Conservation (phyloP, 305 asterid genomes). For the Nicotiana rustica region DNA sequence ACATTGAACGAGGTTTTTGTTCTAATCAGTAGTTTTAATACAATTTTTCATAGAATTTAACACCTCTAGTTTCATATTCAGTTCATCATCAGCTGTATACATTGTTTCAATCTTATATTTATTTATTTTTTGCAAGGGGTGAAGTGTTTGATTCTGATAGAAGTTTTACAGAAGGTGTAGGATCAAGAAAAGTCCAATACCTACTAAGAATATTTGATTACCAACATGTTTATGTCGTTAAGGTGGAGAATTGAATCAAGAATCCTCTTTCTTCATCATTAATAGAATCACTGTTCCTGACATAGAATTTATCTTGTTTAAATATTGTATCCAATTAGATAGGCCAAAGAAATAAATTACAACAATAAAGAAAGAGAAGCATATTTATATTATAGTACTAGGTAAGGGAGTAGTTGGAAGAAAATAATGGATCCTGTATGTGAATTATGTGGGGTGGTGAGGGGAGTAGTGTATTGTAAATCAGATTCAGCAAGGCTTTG, state of each 20-base stretch:
- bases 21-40: too few relatives aligned
- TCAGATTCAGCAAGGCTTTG: constrained; percentile 75
- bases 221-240: background rate
- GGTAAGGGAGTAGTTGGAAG: background rate
- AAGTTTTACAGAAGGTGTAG: background rate
- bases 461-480: constrained; percentile 72
- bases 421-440: constrained; percentile 57
- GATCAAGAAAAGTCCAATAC: background rate
- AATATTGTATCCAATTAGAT: background rate
- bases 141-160: background rate
- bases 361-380: background rate
- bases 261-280: constrained; percentile 4
- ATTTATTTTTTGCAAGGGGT: too few relatives aligned
- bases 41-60: too few relatives aligned
- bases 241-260: background rate
- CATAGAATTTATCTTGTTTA: background rate
- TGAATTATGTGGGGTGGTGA: constrained; percentile 59
- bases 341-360: background rate
- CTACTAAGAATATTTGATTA: constrained; percentile 5
- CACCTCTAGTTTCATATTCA: background rate
- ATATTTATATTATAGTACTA: background rate
- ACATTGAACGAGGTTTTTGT: too few relatives aligned
- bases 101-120: background rate
- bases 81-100: background rate
- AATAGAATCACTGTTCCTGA: background rate